Base-by-base conservation (phyloP, 2,329 filamentous ascomycete species). In the Clonostachys byssicola region DNA sequence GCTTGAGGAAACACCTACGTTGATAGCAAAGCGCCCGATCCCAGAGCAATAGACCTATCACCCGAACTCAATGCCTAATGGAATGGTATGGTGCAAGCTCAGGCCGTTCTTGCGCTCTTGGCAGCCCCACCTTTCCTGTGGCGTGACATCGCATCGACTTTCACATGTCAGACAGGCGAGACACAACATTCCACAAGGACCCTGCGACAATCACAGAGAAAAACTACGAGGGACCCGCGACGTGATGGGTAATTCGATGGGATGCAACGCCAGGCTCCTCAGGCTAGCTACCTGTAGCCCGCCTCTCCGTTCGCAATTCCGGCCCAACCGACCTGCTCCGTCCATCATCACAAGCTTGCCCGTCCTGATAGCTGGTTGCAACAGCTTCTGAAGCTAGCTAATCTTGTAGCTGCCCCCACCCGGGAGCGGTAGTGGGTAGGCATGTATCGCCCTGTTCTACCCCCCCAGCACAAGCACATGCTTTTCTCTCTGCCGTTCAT, bases 161-260 rank as follows among this genome's bases (percentile, higher is more conserved):
- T 54, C 52, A 52, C 52, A 54, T 50, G 45, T 46, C 30, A 46
- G 46, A 46, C 23, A 10, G 9, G 23, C 23, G 9, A 30, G 23
- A 30, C 23, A 30, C 23, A 30, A 30, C 23, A 30, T 30, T 30
- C 23, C 23, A 30, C 23, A 30, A 10, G 23, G 23, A 30, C 23
- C 23, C 23, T 30, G 23, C 23, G 23, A 30, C 23, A 30, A 30
- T 30, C 23, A 6, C 20, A 30, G 9, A 30, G 23, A 30, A 30
- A 30, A 30, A 30, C 23, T 30, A 30, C 23, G 23, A 30, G 23
- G 23, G 23, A 30, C 23, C 23, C 23, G 8, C 23, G 23, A 30
- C 23, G 23, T 30, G 23, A 30, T 30, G 23, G 23, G 9, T 10
- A 30, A 30, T 30, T 30, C 23, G 9, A 35, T 14, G 36, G 14